These are phyloP conservation scores for Colletotrichum chlorophyti DNA, from an alignment of 2,329 filamentous ascomycete species.

Conservation along the genomic window DNA sequence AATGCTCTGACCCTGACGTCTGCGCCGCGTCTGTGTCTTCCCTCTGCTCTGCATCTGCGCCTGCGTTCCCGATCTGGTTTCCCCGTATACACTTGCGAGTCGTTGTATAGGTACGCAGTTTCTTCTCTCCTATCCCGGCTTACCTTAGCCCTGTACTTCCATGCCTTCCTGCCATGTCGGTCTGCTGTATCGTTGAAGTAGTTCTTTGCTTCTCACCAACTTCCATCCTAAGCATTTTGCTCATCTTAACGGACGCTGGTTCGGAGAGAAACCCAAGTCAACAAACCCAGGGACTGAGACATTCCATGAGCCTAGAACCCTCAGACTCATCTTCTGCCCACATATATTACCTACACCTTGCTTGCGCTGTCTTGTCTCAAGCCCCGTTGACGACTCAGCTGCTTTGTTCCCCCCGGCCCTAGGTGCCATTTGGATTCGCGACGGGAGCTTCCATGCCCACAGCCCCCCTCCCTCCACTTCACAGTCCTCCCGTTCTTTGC, in stretches of 20 bases:
- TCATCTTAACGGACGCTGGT: too few relatives aligned
- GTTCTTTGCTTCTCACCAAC: too few relatives aligned
- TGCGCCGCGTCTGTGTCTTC: too few relatives aligned
- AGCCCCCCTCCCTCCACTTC: neutral
- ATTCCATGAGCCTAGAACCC: neutral
- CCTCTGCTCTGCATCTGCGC: too few relatives aligned
- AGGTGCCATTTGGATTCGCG: slow-evolving; percentile 27
- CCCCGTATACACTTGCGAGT: too few relatives aligned
- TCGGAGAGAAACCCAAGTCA: neutral
- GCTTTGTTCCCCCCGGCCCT: slow-evolving; percentile 19
- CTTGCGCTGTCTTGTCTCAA: slow-evolving; percentile 14
- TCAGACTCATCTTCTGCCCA: neutral
- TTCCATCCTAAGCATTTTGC: too few relatives aligned
- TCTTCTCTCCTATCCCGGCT: neutral
- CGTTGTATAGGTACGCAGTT: too few relatives aligned
- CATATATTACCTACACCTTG: neutral
- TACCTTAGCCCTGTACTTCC: neutral
- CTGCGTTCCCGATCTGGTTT: too few relatives aligned
- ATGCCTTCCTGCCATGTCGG: neutral
- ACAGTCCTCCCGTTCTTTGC: neutral
- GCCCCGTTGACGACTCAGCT: slow-evolving; percentile 15
- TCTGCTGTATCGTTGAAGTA: too few relatives aligned
- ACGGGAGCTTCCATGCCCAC: slow-evolving; percentile 25
- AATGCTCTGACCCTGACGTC: too few relatives aligned
- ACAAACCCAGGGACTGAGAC: neutral